Evolutionary conservation across 768 basidiomycete species (phyloP).

Genomic region (Panellus pusillus): DNA sequence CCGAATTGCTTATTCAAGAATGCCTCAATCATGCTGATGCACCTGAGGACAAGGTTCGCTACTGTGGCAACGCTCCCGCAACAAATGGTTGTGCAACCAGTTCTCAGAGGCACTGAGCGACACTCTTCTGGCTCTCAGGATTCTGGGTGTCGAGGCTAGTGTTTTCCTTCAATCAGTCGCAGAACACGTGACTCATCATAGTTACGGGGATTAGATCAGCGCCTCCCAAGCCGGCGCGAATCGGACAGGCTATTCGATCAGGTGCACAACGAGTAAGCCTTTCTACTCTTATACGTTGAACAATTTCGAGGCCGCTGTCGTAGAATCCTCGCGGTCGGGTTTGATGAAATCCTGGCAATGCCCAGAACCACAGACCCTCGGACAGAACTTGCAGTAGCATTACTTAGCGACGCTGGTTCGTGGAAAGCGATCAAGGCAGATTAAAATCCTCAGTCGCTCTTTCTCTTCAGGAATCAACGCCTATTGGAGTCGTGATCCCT

Average conservation of each 20-base stretch:
- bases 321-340: conserved; percentile 61
- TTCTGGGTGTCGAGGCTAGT: conserved; percentile 54
- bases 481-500: conserved; percentile 63
- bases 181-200: no score
- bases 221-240: conserved; percentile 51
- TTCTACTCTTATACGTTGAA: no score
- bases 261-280: conserved; percentile 54
- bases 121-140: conserved; percentile 57
- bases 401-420: conserved; percentile 70
- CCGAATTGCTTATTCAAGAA: conserved; percentile 53
- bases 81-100: conserved; percentile 61
- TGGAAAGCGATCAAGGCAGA: not conserved
- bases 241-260: conserved; percentile 68
- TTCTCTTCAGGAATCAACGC: conserved; percentile 55
- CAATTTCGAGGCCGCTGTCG: no score
- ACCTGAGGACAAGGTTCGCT: conserved; percentile 55
- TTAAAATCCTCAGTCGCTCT: not conserved
- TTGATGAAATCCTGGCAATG: conserved; percentile 63
- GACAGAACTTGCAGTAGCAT: conserved; percentile 61
- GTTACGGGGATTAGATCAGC: conserved; percentile 32
- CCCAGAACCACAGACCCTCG: conserved; percentile 60
- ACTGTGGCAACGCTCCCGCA: conserved; percentile 60
- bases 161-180: no score
- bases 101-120: conserved; percentile 57
- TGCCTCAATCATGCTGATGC: conserved; percentile 49